These are phyloP conservation scores for Lolium perenne DNA, from an alignment of 176 grass and related monocot genomes.

Conservation along the genomic window DNA sequence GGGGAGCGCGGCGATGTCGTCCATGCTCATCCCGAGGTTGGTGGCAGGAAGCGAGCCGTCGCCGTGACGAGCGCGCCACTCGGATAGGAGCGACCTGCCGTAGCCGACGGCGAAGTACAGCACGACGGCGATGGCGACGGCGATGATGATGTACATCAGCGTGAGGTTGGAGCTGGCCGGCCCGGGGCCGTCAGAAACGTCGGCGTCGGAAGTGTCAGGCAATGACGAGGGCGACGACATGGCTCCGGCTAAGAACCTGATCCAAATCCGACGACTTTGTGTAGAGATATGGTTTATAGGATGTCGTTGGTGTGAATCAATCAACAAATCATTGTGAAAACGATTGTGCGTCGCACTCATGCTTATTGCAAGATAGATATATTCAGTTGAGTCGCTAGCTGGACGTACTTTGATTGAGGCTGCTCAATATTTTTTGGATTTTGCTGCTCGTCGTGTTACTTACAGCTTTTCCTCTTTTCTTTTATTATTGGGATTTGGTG, in stretches of 20 bases:
- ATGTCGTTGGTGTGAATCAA: conserved; percentile 20
- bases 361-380: conserved; percentile 26
- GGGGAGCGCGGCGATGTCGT: conserved; percentile 58
- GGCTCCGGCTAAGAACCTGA: neutral
- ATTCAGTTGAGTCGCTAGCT: conserved; percentile 41
- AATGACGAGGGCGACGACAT: conserved; percentile 27
- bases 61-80: conserved; percentile 13
- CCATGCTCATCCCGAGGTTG: conserved; percentile 35
- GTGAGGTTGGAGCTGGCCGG: conserved; percentile 40
- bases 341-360: conserved; percentile 27
- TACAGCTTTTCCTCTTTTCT: neutral
- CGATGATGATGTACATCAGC: conserved; percentile 60
- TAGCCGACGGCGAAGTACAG: conserved; percentile 48
- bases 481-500: neutral
- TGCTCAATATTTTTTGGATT: neutral
- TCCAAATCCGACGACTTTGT: neutral
- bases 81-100: conserved; percentile 22
- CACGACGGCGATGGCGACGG: conserved; percentile 28
- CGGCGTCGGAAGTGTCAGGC: neutral
- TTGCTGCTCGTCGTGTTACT: neutral
- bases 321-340: conserved; percentile 39
- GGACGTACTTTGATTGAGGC: conserved; percentile 13
- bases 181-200: neutral
- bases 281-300: conserved; percentile 6
- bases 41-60: neutral